These are phyloP conservation scores for Parastagonospora nodorum DNA, from an alignment of 2,329 filamentous ascomycete species.

Conservation along the genomic window DNA sequence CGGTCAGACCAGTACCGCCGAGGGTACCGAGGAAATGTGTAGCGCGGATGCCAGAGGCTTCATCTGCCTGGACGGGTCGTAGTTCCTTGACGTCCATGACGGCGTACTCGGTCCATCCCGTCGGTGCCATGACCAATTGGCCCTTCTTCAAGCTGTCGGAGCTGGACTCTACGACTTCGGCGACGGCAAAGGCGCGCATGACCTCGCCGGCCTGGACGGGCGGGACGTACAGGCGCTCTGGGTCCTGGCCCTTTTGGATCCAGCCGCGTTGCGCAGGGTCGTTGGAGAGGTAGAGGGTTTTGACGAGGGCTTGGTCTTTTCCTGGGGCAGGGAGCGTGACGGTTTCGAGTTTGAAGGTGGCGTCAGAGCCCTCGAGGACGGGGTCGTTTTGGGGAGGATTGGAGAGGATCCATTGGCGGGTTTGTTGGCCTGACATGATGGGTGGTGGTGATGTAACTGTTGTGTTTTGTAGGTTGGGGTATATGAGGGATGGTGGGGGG, in stretches of 20 bases:
- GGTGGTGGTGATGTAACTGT: not conserved
- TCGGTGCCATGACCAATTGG: slow-evolving; percentile 58
- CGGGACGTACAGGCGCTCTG: slow-evolving; percentile 53
- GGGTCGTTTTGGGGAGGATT: slow-evolving; percentile 47
- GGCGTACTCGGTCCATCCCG: slow-evolving; percentile 70
- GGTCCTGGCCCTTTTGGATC: slow-evolving; percentile 50
- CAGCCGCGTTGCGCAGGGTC: slow-evolving; percentile 60
- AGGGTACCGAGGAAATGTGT: slow-evolving; percentile 56
- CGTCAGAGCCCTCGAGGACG: slow-evolving; percentile 41
- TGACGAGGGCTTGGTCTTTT: slow-evolving; percentile 52
- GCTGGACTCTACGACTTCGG: slow-evolving; percentile 65
- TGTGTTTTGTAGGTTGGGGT: slow-evolving; percentile 1
- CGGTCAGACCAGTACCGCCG: slow-evolving; percentile 65
- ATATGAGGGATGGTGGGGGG: not conserved
- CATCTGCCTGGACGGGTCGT: slow-evolving; percentile 35
- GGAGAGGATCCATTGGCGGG: slow-evolving; percentile 52
- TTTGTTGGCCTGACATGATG: slow-evolving; percentile 40
- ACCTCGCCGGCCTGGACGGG: slow-evolving; percentile 53
- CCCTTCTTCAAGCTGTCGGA: slow-evolving; percentile 59
- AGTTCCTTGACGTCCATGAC: slow-evolving; percentile 51
- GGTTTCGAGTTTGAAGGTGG: slow-evolving; percentile 49
- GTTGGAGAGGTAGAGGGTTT: slow-evolving; percentile 55
- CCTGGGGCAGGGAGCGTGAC: slow-evolving; percentile 42
- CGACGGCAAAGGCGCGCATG: slow-evolving; percentile 68
- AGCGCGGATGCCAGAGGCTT: slow-evolving; percentile 42